Conservation (phyloP, 2,329 filamentous ascomycete species). For the Biscogniauxia sp. region DNA sequence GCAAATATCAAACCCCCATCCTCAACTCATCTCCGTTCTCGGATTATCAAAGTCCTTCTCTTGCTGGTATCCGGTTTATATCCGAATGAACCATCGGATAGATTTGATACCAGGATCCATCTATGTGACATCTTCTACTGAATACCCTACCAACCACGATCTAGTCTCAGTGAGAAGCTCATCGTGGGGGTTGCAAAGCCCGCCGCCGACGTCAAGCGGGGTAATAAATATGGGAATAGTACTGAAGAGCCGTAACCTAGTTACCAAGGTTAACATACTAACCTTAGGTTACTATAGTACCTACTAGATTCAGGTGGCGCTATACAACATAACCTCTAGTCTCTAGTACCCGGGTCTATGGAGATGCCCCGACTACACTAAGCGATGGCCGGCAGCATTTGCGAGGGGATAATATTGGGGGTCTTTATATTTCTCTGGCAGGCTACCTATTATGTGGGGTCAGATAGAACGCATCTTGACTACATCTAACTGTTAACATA, state of each 20-base stretch:
- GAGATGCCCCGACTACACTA: not conserved
- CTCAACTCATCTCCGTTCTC: not conserved
- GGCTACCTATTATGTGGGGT: too few relatives aligned
- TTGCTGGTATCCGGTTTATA: not conserved
- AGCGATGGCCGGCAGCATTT: not conserved
- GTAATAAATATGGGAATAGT: not conserved
- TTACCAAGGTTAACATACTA: not conserved
- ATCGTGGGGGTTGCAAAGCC: not conserved
- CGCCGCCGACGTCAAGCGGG: not conserved
- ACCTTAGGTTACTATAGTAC: too few relatives aligned
- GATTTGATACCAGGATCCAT: not conserved
- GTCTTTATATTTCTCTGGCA: too few relatives aligned
- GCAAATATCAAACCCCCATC: not conserved
- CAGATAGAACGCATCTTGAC: too few relatives aligned
- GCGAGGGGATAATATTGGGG: not conserved
- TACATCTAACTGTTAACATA: too few relatives aligned
- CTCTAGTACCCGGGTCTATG: not conserved
- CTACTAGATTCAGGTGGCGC: not conserved
- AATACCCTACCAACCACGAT: not conserved
- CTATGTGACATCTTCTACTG: not conserved
- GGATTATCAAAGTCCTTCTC: not conserved
- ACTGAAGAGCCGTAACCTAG: not conserved
- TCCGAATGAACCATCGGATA: not conserved
- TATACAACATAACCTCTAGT: not conserved
- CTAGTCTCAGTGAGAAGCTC: not conserved